Conservation (phyloP, 768 basidiomycete species). For the Lactifluus volemus region DNA sequence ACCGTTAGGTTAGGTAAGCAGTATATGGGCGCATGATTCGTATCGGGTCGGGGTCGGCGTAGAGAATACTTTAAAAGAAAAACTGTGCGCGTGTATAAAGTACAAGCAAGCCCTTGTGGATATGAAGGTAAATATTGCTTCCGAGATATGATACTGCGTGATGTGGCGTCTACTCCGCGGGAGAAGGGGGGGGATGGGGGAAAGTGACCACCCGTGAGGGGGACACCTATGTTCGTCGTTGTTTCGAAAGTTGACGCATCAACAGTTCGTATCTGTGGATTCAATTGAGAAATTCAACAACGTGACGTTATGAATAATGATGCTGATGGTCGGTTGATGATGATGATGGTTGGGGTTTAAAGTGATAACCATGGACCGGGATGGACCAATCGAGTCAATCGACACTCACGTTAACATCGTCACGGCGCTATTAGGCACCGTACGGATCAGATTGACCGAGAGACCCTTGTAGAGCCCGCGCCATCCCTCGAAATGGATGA, state of each 20-base stretch:
- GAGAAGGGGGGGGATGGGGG: too few relatives aligned
- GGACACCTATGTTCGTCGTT: conserved; percentile 3
- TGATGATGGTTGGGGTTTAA: background rate
- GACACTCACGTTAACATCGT: conserved; percentile 82
- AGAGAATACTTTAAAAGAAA: background rate
- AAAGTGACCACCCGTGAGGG: background rate
- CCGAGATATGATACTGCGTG: background rate
- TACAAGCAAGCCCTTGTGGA: conserved; percentile 11
- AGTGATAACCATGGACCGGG: background rate
- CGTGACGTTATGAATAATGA: background rate
- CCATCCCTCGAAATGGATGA: conserved; percentile 81
- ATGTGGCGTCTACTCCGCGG: background rate
- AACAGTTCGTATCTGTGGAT: conserved; percentile 33
- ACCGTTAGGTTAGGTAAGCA: background rate
- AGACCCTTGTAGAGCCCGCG: conserved; percentile 86
- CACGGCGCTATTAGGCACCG: conserved; percentile 93
- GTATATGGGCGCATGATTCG: conserved; percentile 1
- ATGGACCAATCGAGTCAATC: background rate
- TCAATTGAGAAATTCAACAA: background rate
- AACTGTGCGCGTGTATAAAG: conserved; percentile 2
- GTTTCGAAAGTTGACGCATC: conserved; percentile 27
- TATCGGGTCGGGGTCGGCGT: background rate
- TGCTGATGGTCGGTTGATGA: too few relatives aligned
- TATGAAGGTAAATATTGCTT: conserved; percentile 9
- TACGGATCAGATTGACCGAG: conserved; percentile 88